These are phyloP conservation scores for Geotrichum europaeum DNA, from an alignment of 1,139 yeast species.

Conservation along the genomic window DNA sequence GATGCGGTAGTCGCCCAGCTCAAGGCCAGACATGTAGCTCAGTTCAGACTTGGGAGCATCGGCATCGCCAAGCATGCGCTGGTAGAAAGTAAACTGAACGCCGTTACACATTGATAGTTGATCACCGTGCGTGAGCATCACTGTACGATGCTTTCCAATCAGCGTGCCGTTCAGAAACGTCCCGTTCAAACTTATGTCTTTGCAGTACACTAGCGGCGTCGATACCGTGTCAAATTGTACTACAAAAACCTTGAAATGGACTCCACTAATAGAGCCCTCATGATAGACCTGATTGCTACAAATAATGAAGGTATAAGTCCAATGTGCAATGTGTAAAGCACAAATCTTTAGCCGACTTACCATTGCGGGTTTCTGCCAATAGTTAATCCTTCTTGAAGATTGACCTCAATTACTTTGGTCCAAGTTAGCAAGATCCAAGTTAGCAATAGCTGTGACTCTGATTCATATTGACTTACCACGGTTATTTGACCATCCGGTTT, in stretches of 20 bases:
- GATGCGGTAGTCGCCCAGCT: conserved; percentile 40
- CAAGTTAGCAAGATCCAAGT: neutral
- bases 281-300: conserved; percentile 29
- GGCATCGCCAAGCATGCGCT: conserved; percentile 20
- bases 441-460: neutral
- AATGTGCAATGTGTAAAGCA: neutral
- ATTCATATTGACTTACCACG: neutral
- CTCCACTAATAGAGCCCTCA: conserved; percentile 39
- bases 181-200: conserved; percentile 53
- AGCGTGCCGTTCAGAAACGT: conserved; percentile 41
- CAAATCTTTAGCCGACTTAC: conserved; percentile 10
- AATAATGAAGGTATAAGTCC: neutral
- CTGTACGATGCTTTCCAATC: conserved; percentile 35
- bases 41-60: conserved; percentile 19
- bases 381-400: conserved; percentile 4
- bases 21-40: conserved; percentile 22
- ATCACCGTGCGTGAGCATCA: conserved; percentile 44
- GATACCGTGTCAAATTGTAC: conserved; percentile 47
- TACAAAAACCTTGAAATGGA: conserved; percentile 46
- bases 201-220: conserved; percentile 47
- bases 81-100: conserved; percentile 27
- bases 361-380: conserved; percentile 20
- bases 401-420: conserved; percentile 4
- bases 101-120: conserved; percentile 35
- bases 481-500: conserved; percentile 4